phyloP scores from a whole-genome alignment of 1,139 yeast genomes.

The Yamadazyma conglobata region DNA sequence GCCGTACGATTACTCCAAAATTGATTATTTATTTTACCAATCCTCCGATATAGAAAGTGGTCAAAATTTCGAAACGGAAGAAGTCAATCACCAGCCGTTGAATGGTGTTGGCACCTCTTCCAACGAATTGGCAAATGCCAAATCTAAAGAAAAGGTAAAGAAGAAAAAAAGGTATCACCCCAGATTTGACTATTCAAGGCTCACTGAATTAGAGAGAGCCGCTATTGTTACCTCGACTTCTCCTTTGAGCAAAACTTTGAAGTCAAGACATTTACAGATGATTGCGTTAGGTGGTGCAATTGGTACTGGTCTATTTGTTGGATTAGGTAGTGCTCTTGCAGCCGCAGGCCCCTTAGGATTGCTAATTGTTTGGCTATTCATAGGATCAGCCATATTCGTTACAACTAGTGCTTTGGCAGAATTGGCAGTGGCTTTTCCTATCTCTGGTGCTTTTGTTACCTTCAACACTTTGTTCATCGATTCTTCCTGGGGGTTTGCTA shows the following conservation, averaged over 20 bases:
- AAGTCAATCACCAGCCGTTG: not conserved
- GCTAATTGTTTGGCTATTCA: slow-evolving; percentile 29
- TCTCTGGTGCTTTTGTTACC: slow-evolving; percentile 39
- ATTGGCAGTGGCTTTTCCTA: slow-evolving; percentile 39
- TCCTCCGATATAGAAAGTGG: slow-evolving; percentile 12
- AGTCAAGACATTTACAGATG: slow-evolving; percentile 38
- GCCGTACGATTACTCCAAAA: slow-evolving; percentile 24
- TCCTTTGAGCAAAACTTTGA: slow-evolving; percentile 32
- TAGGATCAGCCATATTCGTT: slow-evolving; percentile 30
- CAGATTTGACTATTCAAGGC: slow-evolving; percentile 26
- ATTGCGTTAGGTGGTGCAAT: slow-evolving; percentile 43
- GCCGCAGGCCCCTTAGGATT: slow-evolving; percentile 38
- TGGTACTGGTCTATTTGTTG: slow-evolving; percentile 41
- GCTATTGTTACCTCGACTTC: slow-evolving; percentile 30
- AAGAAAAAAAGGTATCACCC: slow-evolving; percentile 19
- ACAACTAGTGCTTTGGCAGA: slow-evolving; percentile 37
- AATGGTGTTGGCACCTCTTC: slow-evolving; percentile 2
- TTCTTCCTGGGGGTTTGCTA: slow-evolving; percentile 37
- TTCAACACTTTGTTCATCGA: slow-evolving; percentile 36
- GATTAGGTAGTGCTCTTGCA: slow-evolving; percentile 29
- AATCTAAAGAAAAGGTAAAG: slow-evolving; percentile 1
- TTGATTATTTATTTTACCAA: slow-evolving; percentile 17
- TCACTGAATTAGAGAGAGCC: slow-evolving; percentile 30
- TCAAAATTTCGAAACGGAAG: slow-evolving; percentile 1
- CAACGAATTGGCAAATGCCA: not conserved